Conservation (phyloP, 1,284 basidiomycete genomes). For the Boletus hoseneyae region DNA sequence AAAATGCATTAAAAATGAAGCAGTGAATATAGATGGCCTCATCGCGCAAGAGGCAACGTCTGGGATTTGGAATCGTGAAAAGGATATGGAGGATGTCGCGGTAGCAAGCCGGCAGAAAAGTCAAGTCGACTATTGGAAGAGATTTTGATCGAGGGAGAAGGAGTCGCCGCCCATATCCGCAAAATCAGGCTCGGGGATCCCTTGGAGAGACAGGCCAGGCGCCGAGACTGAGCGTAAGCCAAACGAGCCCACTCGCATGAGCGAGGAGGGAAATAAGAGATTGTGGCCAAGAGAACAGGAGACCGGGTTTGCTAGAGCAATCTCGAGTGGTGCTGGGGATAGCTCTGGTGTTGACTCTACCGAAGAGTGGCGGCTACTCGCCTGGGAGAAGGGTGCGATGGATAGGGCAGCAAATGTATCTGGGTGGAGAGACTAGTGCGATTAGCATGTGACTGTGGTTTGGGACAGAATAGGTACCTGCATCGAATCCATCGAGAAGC, state of each 20-base stretch:
- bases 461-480: slow-evolving; percentile 22
- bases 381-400: slow-evolving; percentile 45
- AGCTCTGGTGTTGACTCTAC: slow-evolving; percentile 56
- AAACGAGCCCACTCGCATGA: slow-evolving; percentile 25
- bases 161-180: slow-evolving; percentile 51
- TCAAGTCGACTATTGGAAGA: slow-evolving; percentile 40
- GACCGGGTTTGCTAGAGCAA: slow-evolving; percentile 36
- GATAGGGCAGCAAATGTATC: slow-evolving; percentile 50
- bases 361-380: slow-evolving; percentile 44
- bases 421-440: slow-evolving; percentile 33
- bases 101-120: not conserved
- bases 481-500: slow-evolving; percentile 19
- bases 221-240: slow-evolving; percentile 38
- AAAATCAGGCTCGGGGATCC: slow-evolving; percentile 33
- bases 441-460: slow-evolving; percentile 22
- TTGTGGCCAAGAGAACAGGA: slow-evolving; percentile 26
- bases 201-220: slow-evolving; percentile 18
- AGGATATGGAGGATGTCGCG: slow-evolving; percentile 8
- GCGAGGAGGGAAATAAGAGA: slow-evolving; percentile 20
- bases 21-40: slow-evolving; percentile 7
- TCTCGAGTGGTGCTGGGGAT: slow-evolving; percentile 41
- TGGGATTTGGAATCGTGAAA: not conserved
- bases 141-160: slow-evolving; percentile 40
- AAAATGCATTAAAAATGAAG: slow-evolving; percentile 32
- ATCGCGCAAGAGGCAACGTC: slow-evolving; percentile 8